Conservation (phyloP, 495 filamentous ascomycete genomes). For the Penicillium arizonense region DNA sequence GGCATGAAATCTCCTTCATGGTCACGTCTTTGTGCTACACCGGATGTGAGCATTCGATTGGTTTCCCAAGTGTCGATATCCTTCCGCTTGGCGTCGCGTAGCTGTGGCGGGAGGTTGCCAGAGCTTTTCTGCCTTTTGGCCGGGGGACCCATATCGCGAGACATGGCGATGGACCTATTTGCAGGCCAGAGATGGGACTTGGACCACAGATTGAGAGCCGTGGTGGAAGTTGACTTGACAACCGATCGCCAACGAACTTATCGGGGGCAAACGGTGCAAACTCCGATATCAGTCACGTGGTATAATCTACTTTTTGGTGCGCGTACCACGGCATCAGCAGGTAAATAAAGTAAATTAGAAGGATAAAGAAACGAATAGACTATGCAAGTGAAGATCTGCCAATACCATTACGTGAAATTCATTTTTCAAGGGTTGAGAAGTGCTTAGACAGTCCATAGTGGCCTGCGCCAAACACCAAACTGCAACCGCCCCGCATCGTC, state of each 20-base stretch:
- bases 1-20: constrained; percentile 77
- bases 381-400: no score
- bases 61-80: constrained; percentile 98
- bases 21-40: constrained; percentile 86
- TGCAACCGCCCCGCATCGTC: constrained; percentile 35
- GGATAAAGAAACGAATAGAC: no score
- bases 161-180: constrained; percentile 26
- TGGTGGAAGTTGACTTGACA: not conserved
- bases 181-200: not conserved
- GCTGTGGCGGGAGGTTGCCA: constrained; percentile 32
- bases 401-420: not conserved
- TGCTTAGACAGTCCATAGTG: constrained; percentile 1
- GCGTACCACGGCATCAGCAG: not conserved
- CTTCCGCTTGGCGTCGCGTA: constrained; percentile 70
- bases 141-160: constrained; percentile 38
- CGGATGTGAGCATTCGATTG: constrained; percentile 96
- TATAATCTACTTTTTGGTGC: not conserved
- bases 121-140: constrained; percentile 45
- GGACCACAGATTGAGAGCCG: not conserved
- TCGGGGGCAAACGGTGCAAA: constrained; percentile 26
- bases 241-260: not conserved
- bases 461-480: constrained; percentile 15
- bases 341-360: no score
- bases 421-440: not conserved
- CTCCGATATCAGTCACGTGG: constrained; percentile 25